Conservation (phyloP, 768 basidiomycete species). For the Psilocybe sp. region DNA sequence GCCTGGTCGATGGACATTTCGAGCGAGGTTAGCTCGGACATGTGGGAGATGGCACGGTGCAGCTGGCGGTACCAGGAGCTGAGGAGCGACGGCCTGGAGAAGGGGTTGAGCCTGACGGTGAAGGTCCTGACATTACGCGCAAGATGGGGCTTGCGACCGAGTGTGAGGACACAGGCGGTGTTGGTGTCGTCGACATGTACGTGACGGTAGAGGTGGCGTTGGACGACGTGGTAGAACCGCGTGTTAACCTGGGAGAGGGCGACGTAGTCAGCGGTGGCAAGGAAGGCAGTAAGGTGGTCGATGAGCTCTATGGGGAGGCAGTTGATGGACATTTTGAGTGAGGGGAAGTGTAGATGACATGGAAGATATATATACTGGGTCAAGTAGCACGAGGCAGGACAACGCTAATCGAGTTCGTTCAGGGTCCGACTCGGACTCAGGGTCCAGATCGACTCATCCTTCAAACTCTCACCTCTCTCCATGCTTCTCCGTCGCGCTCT, state of each 20-base stretch:
- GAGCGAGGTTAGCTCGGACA: constrained; percentile 59
- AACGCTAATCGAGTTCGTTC: no score
- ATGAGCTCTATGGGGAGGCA: constrained; percentile 62
- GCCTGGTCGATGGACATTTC: constrained; percentile 50
- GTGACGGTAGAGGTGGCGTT: constrained; percentile 62
- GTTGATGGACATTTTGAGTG: constrained; percentile 39
- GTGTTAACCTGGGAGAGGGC: constrained; percentile 44
- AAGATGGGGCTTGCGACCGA: constrained; percentile 54
- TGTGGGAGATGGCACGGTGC: constrained; percentile 50
- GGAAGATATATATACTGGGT: constrained; percentile 15
- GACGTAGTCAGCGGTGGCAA: constrained; percentile 37
- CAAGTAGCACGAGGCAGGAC: no score
- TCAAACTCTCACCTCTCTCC: no score
- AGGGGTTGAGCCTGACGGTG: constrained; percentile 47
- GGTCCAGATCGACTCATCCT: no score
- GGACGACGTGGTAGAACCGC: constrained; percentile 45
- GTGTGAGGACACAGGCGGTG: constrained; percentile 48
- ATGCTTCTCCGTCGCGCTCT: no score
- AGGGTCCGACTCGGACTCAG: no score
- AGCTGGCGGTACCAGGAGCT: constrained; percentile 47
- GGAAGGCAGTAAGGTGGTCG: constrained; percentile 42
- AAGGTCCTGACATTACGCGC: constrained; percentile 64
- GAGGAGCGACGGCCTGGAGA: constrained; percentile 31
- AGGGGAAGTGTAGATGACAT: constrained; percentile 15
- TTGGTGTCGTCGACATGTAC: constrained; percentile 47